A percentile compares a stretch with the other conserved stretches of the same genome.
Evolutionary conservation across 2,329 filamentous ascomycete species (phyloP).

Genomic region (Dactylellina cionopaga): DNA sequence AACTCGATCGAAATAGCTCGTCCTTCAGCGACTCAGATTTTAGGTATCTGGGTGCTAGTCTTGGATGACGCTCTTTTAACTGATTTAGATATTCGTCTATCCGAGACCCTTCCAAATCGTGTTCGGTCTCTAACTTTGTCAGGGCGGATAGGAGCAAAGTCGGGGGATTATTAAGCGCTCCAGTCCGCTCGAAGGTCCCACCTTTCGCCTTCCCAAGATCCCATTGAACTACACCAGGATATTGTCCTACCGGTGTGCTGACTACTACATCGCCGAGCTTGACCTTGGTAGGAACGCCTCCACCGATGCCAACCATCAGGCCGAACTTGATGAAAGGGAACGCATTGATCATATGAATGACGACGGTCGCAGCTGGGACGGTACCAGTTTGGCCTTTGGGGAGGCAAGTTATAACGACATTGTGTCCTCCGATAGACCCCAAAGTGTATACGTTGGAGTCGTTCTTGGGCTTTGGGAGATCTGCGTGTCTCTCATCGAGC

Average conservation of each 20-base stretch:
- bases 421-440: slow-evolving; percentile 55
- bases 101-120: neutral
- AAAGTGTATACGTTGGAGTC: slow-evolving; percentile 54
- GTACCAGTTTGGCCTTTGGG: slow-evolving; percentile 51
- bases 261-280: slow-evolving; percentile 53
- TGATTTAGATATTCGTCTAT: neutral
- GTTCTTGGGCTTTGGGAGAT: neutral
- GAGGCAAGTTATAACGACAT: slow-evolving; percentile 56
- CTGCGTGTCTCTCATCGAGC: too few relatives aligned
- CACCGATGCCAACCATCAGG: slow-evolving; percentile 58
- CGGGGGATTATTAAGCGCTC: neutral
- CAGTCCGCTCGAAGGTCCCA: neutral
- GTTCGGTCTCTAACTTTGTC: neutral
- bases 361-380: slow-evolving; percentile 46
- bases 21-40: too few relatives aligned
- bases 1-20: too few relatives aligned
- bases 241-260: slow-evolving; percentile 12
- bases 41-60: neutral
- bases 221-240: too few relatives aligned
- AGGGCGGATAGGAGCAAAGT: too few relatives aligned
- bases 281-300: slow-evolving; percentile 57
- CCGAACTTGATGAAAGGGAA: slow-evolving; percentile 46
- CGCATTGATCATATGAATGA: slow-evolving; percentile 34
- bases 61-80: neutral
- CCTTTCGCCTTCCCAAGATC: slow-evolving; percentile 15